Percentiles rank a stretch among this genome's conserved stretches.
phyloP scores from a whole-genome alignment of 1,139 yeast genomes.

The Pichia sp. region DNA sequence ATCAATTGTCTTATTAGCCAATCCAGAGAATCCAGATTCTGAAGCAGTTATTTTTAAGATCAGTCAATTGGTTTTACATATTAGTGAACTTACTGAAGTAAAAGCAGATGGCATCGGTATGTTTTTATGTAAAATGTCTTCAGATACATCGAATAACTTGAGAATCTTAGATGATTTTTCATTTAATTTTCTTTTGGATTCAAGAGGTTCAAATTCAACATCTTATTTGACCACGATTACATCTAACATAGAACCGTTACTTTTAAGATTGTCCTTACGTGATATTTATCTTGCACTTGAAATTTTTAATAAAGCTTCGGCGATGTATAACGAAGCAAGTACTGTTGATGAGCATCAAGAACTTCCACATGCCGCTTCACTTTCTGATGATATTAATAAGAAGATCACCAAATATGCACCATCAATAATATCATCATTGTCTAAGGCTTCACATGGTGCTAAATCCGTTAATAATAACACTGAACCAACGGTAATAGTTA shows the following conservation, averaged over 20 bases:
- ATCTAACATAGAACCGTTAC: constrained; percentile 71
- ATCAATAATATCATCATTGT: constrained; percentile 41
- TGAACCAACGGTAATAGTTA: constrained; percentile 39
- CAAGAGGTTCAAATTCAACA: constrained; percentile 54
- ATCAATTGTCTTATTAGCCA: constrained; percentile 73
- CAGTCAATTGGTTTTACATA: constrained; percentile 67
- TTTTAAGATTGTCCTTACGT: constrained; percentile 74
- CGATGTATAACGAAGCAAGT: constrained; percentile 36
- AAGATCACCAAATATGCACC: constrained; percentile 61
- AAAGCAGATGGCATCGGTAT: constrained; percentile 80
- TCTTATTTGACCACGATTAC: constrained; percentile 58
- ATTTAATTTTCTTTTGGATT: constrained; percentile 65
- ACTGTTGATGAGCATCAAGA: not conserved
- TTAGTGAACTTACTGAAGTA: constrained; percentile 58
- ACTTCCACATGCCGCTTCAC: constrained; percentile 1
- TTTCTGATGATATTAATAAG: constrained; percentile 54
- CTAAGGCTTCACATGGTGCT: constrained; percentile 32
- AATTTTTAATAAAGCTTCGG: constrained; percentile 67
- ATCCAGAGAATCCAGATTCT: constrained; percentile 60
- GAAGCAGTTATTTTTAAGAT: constrained; percentile 90
- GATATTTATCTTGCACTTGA: constrained; percentile 77
- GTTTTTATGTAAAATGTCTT: constrained; percentile 74
- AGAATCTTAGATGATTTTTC: constrained; percentile 88
- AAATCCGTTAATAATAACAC: not conserved
- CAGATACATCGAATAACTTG: constrained; percentile 50